These are phyloP conservation scores for Phialophora expanda DNA, from an alignment of 2,329 filamentous ascomycete genomes.

Conservation along the genomic window DNA sequence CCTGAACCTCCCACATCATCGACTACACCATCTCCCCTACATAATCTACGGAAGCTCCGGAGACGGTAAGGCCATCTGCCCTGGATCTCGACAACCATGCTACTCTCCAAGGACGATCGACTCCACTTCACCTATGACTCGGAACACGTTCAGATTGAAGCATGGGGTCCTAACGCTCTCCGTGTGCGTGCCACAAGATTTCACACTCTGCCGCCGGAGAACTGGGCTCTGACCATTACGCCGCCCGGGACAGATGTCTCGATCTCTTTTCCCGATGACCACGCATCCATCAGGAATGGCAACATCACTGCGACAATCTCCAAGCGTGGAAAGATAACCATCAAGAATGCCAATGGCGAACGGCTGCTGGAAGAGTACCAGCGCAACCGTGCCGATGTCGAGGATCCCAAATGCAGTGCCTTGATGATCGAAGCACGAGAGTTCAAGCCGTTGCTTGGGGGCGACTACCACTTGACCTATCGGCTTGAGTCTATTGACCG, in stretches of 20 bases:
- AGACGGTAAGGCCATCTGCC: background rate
- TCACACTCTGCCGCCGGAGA: conserved; percentile 45
- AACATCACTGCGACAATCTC: conserved; percentile 56
- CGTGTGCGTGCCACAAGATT: conserved; percentile 48
- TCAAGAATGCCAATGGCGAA: conserved; percentile 52
- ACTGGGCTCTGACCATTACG: conserved; percentile 45
- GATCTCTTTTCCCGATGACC: conserved; percentile 24
- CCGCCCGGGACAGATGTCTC: conserved; percentile 17
- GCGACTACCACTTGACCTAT: conserved; percentile 62
- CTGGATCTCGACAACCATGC: conserved; percentile 23
- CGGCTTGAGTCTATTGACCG: conserved; percentile 62
- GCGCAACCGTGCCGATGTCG: conserved; percentile 56
- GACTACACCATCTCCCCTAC: background rate
- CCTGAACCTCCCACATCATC: background rate
- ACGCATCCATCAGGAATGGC: conserved; percentile 48
- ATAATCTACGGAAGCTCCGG: background rate
- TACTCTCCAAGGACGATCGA: conserved; percentile 43
- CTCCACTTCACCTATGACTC: conserved; percentile 48
- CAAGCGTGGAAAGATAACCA: conserved; percentile 56
- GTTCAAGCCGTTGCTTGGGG: conserved; percentile 59
- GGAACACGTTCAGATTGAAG: conserved; percentile 47
- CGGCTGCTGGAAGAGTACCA: conserved; percentile 60
- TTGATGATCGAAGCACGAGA: conserved; percentile 64
- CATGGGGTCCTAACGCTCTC: conserved; percentile 49
- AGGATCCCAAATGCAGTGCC: conserved; percentile 64